Percentiles rank a stretch among this genome's conserved stretches.
Evolutionary conservation across 164 flowering plant genomes (phyloP).

Genomic region (Nelumbo lutea): DNA sequence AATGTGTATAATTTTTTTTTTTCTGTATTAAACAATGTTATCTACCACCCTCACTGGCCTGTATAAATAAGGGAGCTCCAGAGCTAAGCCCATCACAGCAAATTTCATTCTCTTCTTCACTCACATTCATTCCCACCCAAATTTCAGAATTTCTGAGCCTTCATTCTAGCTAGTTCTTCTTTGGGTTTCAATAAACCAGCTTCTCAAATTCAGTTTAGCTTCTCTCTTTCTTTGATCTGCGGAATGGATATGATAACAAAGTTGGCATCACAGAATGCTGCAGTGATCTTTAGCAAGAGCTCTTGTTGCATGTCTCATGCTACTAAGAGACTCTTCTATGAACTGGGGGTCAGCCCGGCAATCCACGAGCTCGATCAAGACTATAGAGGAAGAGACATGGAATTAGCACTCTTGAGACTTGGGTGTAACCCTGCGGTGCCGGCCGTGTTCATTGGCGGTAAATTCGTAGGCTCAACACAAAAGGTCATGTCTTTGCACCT

Average conservation of each 20-base stretch:
- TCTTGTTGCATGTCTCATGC: conserved; percentile 56
- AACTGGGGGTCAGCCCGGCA: conserved; percentile 48
- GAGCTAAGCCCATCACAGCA: background rate
- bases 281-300: conserved; percentile 46
- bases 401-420: conserved; percentile 40
- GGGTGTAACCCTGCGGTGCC: conserved; percentile 51
- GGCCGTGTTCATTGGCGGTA: conserved; percentile 54
- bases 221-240: too few relatives aligned
- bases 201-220: too few relatives aligned
- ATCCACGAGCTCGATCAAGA: conserved; percentile 47
- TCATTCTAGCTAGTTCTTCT: too few relatives aligned
- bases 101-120: background rate
- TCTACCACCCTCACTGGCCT: conserved; percentile 4
- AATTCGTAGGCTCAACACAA: conserved; percentile 39
- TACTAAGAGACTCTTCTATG: conserved; percentile 42
- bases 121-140: background rate
- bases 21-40: background rate
- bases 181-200: too few relatives aligned
- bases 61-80: conserved; percentile 1
- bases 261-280: conserved; percentile 44
- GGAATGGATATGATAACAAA: conserved; percentile 37
- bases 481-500: conserved; percentile 51
- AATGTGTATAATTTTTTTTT: too few relatives aligned
- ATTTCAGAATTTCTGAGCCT: background rate
- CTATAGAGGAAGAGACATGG: conserved; percentile 41